Percentiles rank a stretch among this genome's conserved stretches.
These are phyloP conservation scores for Verticillium klebahnii DNA, from an alignment of 2,329 filamentous ascomycete genomes.

Conservation along the genomic window DNA sequence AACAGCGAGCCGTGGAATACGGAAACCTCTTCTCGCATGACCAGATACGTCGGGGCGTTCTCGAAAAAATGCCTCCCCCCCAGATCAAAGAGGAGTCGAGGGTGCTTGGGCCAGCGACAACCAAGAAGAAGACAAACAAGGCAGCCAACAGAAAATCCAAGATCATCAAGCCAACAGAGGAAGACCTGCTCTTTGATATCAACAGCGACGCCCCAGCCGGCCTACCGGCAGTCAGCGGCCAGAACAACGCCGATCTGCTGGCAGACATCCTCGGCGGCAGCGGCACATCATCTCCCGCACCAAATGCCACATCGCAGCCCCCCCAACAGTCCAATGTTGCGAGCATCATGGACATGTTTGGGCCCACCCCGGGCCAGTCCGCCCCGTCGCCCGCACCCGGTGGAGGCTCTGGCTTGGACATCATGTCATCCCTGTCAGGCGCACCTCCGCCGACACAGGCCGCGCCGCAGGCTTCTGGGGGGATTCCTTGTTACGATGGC, in stretches of 20 bases:
- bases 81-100: slow-evolving; percentile 95
- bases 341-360: slow-evolving; percentile 89
- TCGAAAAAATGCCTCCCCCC: slow-evolving; percentile 96
- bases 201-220: slow-evolving; percentile 66
- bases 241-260: slow-evolving; percentile 79
- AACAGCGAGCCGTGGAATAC: slow-evolving; percentile 94
- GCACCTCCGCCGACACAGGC: slow-evolving; percentile 18
- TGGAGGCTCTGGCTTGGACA: slow-evolving; percentile 35
- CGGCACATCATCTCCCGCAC: slow-evolving; percentile 51
- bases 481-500: slow-evolving; percentile 75
- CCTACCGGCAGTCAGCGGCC: slow-evolving; percentile 44
- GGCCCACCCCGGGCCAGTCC: slow-evolving; percentile 20
- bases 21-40: slow-evolving; percentile 91
- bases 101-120: slow-evolving; percentile 74
- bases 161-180: slow-evolving; percentile 77
- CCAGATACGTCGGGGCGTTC: slow-evolving; percentile 77
- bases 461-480: slow-evolving; percentile 38
- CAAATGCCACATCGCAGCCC: slow-evolving; percentile 40
- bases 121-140: slow-evolving; percentile 59
- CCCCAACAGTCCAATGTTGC: slow-evolving; percentile 54
- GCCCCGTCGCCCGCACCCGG: slow-evolving; percentile 21
- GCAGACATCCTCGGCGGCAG: slow-evolving; percentile 87
- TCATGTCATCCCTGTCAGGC: slow-evolving; percentile 42
- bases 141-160: slow-evolving; percentile 70
- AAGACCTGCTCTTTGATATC: slow-evolving; percentile 86